Base-by-base conservation (phyloP, 805 yeast species). In the Lipomyces kockii region DNA sequence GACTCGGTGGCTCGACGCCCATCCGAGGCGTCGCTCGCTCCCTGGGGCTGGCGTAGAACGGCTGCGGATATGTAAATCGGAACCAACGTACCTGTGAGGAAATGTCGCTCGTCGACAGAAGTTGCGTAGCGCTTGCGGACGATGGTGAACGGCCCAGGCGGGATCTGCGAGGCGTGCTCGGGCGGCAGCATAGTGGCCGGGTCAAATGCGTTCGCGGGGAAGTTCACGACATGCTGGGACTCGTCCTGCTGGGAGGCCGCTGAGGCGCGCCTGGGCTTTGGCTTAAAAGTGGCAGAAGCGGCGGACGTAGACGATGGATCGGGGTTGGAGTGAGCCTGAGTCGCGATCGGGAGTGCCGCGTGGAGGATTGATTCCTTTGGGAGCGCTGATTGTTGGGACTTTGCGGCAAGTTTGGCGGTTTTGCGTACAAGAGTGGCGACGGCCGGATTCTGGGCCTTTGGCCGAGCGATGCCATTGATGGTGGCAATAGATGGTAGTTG, bases 91-190 rank as follows among this genome's bases (percentile, higher is more conserved):
- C 73, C 73, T 20, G 73, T 67, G 32, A 71, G 70, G 39, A 60
- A 71, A 46, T 71, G 62, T 67, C 95, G 83, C n/a, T 87, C 87
- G 74, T 89, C 92, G 46, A 89, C 88, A 5, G 88, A 82, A 2
- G 95, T 89, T 11, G 91, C 87, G 75, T 90, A 90, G 72, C 86
- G 86, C 73, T 84, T 83, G 59, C 73, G 75, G 14, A 55, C 55
- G 65, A 72, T 49, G 17, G 65, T 22, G 55, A 59, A 62, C 17
- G 35, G 49, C 32, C 49, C 62, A 46, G 46, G 52, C 46, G 55
- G 52, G 58, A 64, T 27, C 72, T 68, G 72, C 59, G 63, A 32
- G 27, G 65, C 68, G 65, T 58, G 66, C 63, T 68, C 71, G 58
- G 69, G 58, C 54, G 72, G 72, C 34, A 66, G 61, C 62, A 69